phyloP scores from a whole-genome alignment of 1,284 basidiomycete species.

The Sanghuangporus sanghuang region DNA sequence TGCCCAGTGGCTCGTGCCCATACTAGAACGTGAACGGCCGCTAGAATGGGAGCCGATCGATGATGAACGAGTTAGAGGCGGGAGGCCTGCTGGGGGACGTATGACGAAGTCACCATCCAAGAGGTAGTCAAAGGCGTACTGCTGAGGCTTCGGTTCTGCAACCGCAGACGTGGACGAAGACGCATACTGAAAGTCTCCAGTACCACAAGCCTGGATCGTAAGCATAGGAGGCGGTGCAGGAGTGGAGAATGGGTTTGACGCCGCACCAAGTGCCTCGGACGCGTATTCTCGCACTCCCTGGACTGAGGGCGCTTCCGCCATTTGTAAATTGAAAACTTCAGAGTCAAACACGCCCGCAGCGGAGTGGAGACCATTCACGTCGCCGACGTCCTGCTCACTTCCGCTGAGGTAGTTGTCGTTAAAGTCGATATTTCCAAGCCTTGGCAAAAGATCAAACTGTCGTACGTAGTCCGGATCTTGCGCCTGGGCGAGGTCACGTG shows the following conservation, averaged over 20 bases:
- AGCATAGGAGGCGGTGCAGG: neutral
- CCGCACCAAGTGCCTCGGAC: neutral
- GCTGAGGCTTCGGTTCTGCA: neutral
- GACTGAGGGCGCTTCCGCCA: neutral
- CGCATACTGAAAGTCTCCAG: neutral
- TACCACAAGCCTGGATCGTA: neutral
- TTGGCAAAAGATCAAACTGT: slow-evolving; percentile 8
- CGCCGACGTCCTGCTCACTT: neutral
- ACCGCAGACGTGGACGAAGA: neutral
- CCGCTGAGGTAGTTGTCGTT: slow-evolving; percentile 8
- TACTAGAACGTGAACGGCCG: slow-evolving; percentile 11
- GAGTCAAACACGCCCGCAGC: neutral
- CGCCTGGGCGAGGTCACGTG: neutral
- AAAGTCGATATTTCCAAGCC: slow-evolving; percentile 11
- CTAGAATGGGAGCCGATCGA: slow-evolving; percentile 16
- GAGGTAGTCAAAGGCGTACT: slow-evolving; percentile 11
- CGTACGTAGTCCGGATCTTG: slow-evolving; percentile 5
- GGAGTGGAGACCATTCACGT: neutral
- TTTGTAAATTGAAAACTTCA: neutral
- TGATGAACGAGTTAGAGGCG: slow-evolving; percentile 14
- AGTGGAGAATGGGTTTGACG: neutral
- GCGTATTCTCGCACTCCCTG: neutral
- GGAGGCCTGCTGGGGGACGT: neutral
- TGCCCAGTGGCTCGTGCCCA: neutral
- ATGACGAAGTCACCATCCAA: neutral